phyloP scores from a whole-genome alignment of 2,329 filamentous ascomycete species.

The Sporothrix mexicana region DNA sequence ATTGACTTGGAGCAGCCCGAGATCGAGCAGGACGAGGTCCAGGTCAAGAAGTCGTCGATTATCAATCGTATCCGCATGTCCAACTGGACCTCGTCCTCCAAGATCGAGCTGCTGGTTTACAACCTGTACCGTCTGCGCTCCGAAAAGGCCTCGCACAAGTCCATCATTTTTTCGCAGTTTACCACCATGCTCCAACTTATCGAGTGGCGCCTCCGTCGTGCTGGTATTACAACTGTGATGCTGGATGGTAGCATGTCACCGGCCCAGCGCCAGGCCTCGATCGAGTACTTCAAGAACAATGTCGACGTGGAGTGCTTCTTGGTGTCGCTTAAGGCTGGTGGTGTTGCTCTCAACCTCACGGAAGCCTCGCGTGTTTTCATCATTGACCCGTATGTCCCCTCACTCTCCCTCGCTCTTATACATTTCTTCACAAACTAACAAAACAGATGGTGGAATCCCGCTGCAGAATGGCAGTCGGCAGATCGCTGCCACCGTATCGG shows the following conservation, averaged over 20 bases:
- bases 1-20: slow-evolving; percentile 96
- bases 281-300: slow-evolving; percentile 96
- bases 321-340: slow-evolving; percentile 93
- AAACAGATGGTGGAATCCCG: slow-evolving; percentile 90
- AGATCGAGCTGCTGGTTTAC: slow-evolving; percentile 95
- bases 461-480: slow-evolving; percentile 98
- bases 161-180: slow-evolving; percentile 97
- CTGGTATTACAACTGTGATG: slow-evolving; percentile 98
- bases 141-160: slow-evolving; percentile 92
- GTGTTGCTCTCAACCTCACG: slow-evolving; percentile 92
- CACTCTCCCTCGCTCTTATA: not conserved
- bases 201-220: slow-evolving; percentile 92
- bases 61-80: slow-evolving; percentile 99
- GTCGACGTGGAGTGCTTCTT: slow-evolving; percentile 94
- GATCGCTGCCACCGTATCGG: slow-evolving; percentile 95
- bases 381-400: slow-evolving; percentile 69
- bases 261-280: slow-evolving; percentile 87
- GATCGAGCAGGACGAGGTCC: slow-evolving; percentile 85
- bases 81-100: slow-evolving; percentile 97
- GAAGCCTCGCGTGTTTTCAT: slow-evolving; percentile 96
- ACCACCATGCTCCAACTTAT: slow-evolving; percentile 97
- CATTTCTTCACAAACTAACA: not conserved
- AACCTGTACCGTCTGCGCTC: slow-evolving; percentile 90
- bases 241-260: slow-evolving; percentile 97
- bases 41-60: slow-evolving; percentile 93